A percentile compares a stretch with the other conserved stretches of the same genome.
Conservation (phyloP, 176 grass and related monocot genomes). For the Musa itinerans region DNA sequence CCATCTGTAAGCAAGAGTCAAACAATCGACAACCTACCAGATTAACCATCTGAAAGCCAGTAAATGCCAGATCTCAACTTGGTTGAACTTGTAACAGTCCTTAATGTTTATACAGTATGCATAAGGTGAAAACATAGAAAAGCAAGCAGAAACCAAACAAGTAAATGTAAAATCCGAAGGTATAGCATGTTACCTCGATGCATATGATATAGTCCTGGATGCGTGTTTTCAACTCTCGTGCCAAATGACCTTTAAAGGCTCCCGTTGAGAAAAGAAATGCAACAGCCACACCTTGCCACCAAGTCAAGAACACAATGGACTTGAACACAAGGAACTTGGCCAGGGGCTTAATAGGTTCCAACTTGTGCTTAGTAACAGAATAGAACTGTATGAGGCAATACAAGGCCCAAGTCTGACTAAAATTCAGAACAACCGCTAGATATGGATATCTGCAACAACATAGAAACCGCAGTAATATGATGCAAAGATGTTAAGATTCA, state of each 20-base stretch:
- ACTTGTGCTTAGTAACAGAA: conserved; percentile 79
- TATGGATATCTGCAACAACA: conserved; percentile 78
- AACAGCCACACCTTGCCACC: conserved; percentile 97
- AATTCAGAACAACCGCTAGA: conserved; percentile 90
- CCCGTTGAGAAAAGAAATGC: conserved; percentile 93
- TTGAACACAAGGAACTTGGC: conserved; percentile 98
- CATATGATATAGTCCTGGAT: conserved; percentile 99
- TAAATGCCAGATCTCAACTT: neutral
- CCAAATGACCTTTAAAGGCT: conserved; percentile 83
- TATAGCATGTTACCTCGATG: conserved; percentile 62
- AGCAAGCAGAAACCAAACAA: neutral
- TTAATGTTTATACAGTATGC: neutral
- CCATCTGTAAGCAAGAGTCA: conserved; percentile 61
- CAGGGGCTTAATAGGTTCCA: conserved; percentile 87
- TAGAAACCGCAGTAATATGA: neutral
- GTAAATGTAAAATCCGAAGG: conserved; percentile 9
- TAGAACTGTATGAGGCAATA: conserved; percentile 99
- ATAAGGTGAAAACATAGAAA: neutral
- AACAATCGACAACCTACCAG: conserved; percentile 1
- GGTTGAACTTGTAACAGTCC: neutral
- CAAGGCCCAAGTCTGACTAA: conserved; percentile 95
- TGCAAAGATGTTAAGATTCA: neutral
- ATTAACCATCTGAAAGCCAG: neutral
- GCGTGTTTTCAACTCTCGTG: conserved; percentile 73
- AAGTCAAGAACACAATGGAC: conserved; percentile 99